These are phyloP conservation scores for Colletotrichum paranaense DNA, from an alignment of 2,329 filamentous ascomycete genomes.

Conservation along the genomic window DNA sequence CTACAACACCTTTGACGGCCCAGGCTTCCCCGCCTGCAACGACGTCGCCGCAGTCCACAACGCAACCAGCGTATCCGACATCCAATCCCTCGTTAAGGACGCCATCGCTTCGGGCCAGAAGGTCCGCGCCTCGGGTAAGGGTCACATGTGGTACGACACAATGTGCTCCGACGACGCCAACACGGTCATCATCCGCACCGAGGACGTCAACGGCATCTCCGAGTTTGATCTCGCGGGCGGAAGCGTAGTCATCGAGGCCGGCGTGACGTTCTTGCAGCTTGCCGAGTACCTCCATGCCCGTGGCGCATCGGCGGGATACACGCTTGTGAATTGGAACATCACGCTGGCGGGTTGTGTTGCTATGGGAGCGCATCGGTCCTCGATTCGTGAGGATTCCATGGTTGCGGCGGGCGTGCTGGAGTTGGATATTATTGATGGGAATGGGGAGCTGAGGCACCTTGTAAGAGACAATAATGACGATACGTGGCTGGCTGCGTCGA, in stretches of 20 bases:
- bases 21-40: constrained; percentile 58
- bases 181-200: constrained; percentile 60
- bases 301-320: constrained; percentile 60
- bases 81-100: constrained; percentile 53
- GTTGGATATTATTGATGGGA: constrained; percentile 61
- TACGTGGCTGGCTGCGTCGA: constrained; percentile 63
- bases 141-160: constrained; percentile 66
- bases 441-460: constrained; percentile 54
- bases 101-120: constrained; percentile 51
- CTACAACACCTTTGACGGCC: constrained; percentile 63
- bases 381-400: constrained; percentile 59
- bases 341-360: constrained; percentile 61
- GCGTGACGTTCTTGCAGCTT: constrained; percentile 63
- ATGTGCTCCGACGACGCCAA: constrained; percentile 60
- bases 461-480: constrained; percentile 55
- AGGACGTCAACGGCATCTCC: constrained; percentile 55
- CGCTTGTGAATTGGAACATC: constrained; percentile 66
- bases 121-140: constrained; percentile 60
- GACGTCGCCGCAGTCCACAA: constrained; percentile 57
- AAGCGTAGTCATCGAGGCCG: constrained; percentile 60
- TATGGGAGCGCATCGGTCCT: constrained; percentile 63
- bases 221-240: constrained; percentile 56
- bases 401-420: constrained; percentile 60
- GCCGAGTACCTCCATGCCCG: constrained; percentile 60
- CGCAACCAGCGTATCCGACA: constrained; percentile 57